These are phyloP conservation scores for Leucocoprinus sp. DNA, from an alignment of 768 basidiomycete genomes.

Conservation along the genomic window DNA sequence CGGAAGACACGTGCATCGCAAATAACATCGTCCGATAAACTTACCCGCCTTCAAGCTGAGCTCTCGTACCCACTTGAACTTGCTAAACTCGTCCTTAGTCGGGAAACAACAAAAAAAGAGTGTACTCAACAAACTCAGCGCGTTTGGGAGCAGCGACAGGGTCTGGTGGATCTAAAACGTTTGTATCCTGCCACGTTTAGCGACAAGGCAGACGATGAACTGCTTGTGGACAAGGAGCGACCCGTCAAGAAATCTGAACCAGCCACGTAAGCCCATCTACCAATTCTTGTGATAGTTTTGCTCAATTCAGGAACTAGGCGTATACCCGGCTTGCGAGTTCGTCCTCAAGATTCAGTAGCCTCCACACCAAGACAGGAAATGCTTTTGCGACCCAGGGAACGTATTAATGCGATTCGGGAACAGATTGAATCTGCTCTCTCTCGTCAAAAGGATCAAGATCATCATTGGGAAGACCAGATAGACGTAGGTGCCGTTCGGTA, in stretches of 20 bases:
- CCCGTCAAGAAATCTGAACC: conserved; percentile 51
- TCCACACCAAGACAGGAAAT: conserved; percentile 38
- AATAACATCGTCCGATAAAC: conserved; percentile 81
- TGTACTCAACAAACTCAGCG: conserved; percentile 44
- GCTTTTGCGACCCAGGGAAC: conserved; percentile 57
- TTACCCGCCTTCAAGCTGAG: conserved; percentile 74
- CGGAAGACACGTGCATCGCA: conserved; percentile 93
- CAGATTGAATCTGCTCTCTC: conserved; percentile 56
- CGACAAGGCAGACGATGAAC: conserved; percentile 62
- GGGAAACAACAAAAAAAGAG: conserved; percentile 75
- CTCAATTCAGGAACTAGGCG: conserved; percentile 25
- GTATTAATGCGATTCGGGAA: conserved; percentile 47
- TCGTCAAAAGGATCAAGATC: conserved; percentile 63
- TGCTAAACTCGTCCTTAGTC: conserved; percentile 54
- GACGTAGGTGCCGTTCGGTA: conserved; percentile 45
- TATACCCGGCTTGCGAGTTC: conserved; percentile 45
- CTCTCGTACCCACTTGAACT: conserved; percentile 66
- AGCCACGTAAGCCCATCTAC: conserved; percentile 17
- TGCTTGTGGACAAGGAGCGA: conserved; percentile 64
- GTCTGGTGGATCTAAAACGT: conserved; percentile 73
- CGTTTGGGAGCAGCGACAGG: conserved; percentile 75
- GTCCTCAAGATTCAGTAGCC: conserved; percentile 35
- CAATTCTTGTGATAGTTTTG: not conserved
- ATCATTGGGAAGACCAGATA: conserved; percentile 80
- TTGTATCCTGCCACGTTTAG: conserved; percentile 53